Evolutionary conservation across 2,329 filamentous ascomycete genomes (phyloP).

Genomic region (Emericellopsis cladophorae): DNA sequence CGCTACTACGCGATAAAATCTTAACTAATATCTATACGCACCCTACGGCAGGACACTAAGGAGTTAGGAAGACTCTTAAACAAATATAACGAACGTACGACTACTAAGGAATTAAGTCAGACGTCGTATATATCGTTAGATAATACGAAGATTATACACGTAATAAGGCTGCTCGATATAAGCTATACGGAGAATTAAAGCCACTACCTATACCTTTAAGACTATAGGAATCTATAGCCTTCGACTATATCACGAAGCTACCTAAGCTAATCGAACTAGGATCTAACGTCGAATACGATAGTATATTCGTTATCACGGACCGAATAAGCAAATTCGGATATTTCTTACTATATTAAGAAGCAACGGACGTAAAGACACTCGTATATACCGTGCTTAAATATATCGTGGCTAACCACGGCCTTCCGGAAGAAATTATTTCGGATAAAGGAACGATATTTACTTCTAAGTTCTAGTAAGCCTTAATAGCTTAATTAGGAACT

Average conservation of each 20-base stretch:
- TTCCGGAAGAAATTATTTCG: slow-evolving; percentile 3
- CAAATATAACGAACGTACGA: slow-evolving; percentile 2
- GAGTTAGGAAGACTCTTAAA: slow-evolving; percentile 3
- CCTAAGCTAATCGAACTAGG: slow-evolving; percentile 3
- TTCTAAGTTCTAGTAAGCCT: slow-evolving; percentile 1
- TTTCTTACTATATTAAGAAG: neutral
- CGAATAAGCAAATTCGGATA: slow-evolving; percentile 1
- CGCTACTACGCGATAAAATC: neutral
- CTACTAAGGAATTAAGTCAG: slow-evolving; percentile 3
- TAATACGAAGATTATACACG: slow-evolving; percentile 3
- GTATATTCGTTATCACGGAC: slow-evolving; percentile 2
- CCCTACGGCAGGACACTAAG: neutral
- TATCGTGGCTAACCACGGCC: slow-evolving; percentile 2
- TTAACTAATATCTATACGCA: neutral
- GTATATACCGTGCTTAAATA: slow-evolving; percentile 2
- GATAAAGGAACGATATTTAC: slow-evolving; percentile 2
- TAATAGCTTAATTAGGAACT: slow-evolving; percentile 1
- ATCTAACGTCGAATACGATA: slow-evolving; percentile 2
- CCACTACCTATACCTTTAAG: slow-evolving; percentile 1
- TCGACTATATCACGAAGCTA: slow-evolving; percentile 3
- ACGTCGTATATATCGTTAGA: neutral
- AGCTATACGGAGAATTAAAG: slow-evolving; percentile 5
- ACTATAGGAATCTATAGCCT: slow-evolving; percentile 4
- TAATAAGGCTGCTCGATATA: slow-evolving; percentile 1
- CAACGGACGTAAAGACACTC: slow-evolving; percentile 2